phyloP scores from a whole-genome alignment of 306 rosid species.

The Castanea crenata region DNA sequence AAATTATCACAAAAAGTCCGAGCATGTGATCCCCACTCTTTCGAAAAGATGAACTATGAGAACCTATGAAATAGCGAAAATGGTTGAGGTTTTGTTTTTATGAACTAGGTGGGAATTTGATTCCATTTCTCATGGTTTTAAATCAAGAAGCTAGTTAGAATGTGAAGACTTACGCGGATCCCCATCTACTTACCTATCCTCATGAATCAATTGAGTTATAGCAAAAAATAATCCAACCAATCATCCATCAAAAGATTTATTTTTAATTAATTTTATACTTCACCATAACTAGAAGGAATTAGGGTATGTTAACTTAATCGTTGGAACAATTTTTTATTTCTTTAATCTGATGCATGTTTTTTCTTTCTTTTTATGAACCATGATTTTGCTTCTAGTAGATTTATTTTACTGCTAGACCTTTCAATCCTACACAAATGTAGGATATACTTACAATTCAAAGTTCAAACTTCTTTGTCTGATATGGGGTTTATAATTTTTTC shows the following conservation, averaged over 20 bases:
- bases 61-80: conserved; percentile 1
- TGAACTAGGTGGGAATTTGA: conserved; percentile 22
- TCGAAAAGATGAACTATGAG: conserved; percentile 8
- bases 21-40: conserved; percentile 28
- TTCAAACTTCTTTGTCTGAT: too few relatives aligned
- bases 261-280: too few relatives aligned
- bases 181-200: neutral
- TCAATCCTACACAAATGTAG: too few relatives aligned
- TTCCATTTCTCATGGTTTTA: conserved; percentile 22
- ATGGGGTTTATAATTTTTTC: too few relatives aligned
- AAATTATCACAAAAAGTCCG: neutral
- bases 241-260: neutral
- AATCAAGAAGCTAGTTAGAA: neutral
- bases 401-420: too few relatives aligned
- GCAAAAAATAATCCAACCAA: neutral
- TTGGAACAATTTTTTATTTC: too few relatives aligned
- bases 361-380: too few relatives aligned
- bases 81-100: neutral
- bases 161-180: neutral
- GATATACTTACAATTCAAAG: too few relatives aligned
- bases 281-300: too few relatives aligned
- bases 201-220: neutral
- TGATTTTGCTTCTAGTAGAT: too few relatives aligned
- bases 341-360: too few relatives aligned
- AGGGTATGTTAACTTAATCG: too few relatives aligned